A percentile compares a stretch with the other conserved stretches of the same genome.
Evolutionary conservation across 345 rosid genomes (phyloP).

Genomic region (Noccaea caerulescens): DNA sequence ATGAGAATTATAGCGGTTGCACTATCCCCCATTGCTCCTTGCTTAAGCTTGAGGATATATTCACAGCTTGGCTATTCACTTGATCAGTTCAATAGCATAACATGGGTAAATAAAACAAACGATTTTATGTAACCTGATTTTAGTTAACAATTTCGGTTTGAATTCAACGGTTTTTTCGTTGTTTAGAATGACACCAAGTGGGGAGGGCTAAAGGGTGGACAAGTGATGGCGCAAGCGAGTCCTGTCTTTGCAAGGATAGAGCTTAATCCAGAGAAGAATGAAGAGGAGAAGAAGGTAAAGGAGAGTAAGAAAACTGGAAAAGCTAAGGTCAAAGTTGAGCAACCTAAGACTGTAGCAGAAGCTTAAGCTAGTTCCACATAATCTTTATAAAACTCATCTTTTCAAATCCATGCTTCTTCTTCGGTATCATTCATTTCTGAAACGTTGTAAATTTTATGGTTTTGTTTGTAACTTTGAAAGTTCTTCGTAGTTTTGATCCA

Average conservation of each 20-base stretch:
- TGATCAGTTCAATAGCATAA: conserved; percentile 54
- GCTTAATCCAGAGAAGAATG: conserved; percentile 51
- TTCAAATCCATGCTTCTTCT: background rate
- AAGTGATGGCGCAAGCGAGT: conserved; percentile 82
- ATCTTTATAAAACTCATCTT: background rate
- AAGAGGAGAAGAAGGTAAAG: conserved; percentile 42
- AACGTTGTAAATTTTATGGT: conserved; percentile 15
- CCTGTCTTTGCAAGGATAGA: conserved; percentile 88
- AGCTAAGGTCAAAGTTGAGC: conserved; percentile 48
- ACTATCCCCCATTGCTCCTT: conserved; percentile 77
- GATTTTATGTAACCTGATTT: conserved; percentile 21
- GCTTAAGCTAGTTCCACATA: conserved; percentile 33
- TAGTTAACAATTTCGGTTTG: background rate
- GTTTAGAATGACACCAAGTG: conserved; percentile 74
- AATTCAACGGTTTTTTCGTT: background rate
- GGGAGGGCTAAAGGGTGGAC: conserved; percentile 88
- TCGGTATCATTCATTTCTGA: background rate
- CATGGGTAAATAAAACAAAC: conserved; percentile 63
- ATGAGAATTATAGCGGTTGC: conserved; percentile 83
- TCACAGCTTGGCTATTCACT: conserved; percentile 81
- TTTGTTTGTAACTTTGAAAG: conserved; percentile 6
- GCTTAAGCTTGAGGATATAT: conserved; percentile 69
- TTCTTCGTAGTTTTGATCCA: background rate
- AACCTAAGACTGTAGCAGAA: conserved; percentile 56
- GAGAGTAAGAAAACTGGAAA: conserved; percentile 47